A percentile compares a stretch with the other conserved stretches of the same genome.
Evolutionary conservation across 371 early-diverging fungal genomes (phyloP).

Genomic region (Chytridium lagenaria): DNA sequence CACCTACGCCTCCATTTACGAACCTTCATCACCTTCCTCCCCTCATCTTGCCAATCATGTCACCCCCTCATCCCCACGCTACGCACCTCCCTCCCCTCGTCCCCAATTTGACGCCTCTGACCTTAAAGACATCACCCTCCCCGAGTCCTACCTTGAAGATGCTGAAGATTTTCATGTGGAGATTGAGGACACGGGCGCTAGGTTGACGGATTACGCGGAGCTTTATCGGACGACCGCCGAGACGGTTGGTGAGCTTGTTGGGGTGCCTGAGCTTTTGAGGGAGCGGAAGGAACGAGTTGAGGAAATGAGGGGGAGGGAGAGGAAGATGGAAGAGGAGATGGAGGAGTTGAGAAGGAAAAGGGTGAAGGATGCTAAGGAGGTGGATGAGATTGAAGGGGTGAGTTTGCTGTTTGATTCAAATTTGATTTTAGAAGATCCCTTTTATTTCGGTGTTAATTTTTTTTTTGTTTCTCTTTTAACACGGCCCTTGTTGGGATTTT

Average conservation of each 20-base stretch:
- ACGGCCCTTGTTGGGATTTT: no score
- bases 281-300: background rate
- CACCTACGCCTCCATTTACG: background rate
- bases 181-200: background rate
- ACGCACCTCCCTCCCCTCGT: no score
- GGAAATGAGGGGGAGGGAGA: background rate
- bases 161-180: no score
- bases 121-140: no score
- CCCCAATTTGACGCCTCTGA: no score
- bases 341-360: background rate
- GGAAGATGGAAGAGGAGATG: background rate
- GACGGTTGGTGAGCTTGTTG: background rate
- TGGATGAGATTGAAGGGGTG: background rate
- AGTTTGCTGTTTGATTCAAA: background rate
- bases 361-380: conserved; percentile 10
- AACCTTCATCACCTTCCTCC: background rate
- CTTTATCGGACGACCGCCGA: background rate
- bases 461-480: no score
- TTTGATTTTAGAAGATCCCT: no score
- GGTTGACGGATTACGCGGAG: conserved; percentile 5
- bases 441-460: no score
- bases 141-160: no score
- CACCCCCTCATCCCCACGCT: no score
- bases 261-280: background rate
- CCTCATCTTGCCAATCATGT: no score